Evolutionary conservation across 208 protist genomes (phyloP).

Genomic region (Tritrichomonas foetus): DNA sequence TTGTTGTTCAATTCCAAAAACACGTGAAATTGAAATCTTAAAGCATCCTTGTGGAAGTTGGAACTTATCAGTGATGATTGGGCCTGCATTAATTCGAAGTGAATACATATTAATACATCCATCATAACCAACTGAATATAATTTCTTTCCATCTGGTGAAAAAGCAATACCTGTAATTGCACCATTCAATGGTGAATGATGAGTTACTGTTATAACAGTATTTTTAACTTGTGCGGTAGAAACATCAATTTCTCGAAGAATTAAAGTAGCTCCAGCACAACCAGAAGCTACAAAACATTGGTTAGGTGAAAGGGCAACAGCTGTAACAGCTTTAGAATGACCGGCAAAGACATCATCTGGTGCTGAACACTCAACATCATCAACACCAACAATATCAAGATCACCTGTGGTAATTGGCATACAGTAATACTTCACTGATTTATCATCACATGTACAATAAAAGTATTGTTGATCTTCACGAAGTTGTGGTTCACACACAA

Average conservation of each 20-base stretch:
- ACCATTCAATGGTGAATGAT: background rate
- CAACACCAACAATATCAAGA: background rate
- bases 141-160: slow-evolving; percentile 15
- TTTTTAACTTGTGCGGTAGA: background rate
- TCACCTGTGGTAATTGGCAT: slow-evolving; percentile 3
- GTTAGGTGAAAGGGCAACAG: background rate
- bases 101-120: slow-evolving; percentile 27
- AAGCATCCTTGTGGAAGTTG: background rate
- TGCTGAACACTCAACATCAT: background rate
- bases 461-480: slow-evolving; percentile 35
- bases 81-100: background rate
- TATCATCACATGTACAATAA: slow-evolving; percentile 29
- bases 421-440: slow-evolving; percentile 30
- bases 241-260: background rate
- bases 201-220: background rate
- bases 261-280: background rate
- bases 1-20: background rate
- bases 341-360: slow-evolving; percentile 21
- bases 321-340: background rate
- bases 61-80: background rate
- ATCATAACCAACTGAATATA: slow-evolving; percentile 31
- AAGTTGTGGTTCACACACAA: background rate
- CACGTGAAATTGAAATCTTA: background rate
- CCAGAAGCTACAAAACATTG: background rate
- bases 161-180: background rate